A percentile compares a stretch with the other conserved stretches of the same genome.
Conservation (phyloP, 345 rosid genomes). For the Reutealis trisperma region DNA sequence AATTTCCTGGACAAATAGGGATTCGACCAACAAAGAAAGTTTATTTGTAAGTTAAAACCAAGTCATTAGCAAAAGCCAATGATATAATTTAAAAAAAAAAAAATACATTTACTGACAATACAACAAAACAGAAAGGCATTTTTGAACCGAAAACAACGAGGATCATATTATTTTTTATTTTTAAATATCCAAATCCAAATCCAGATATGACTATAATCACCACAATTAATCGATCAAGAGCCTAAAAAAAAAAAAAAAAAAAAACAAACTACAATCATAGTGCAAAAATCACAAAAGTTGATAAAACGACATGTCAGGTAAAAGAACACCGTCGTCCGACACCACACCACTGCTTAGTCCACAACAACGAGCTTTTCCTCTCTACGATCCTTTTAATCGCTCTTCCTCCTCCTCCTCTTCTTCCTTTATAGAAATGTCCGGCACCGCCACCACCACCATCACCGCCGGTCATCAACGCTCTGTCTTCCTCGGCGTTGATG, state of each 20-base stretch:
- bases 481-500: slow-evolving; percentile 87
- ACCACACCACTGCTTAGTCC: slow-evolving; percentile 2
- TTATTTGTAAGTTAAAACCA: too few species aligned
- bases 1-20: too few species aligned
- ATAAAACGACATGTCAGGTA: slow-evolving; percentile 14
- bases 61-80: too few species aligned
- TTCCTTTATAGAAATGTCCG: slow-evolving; percentile 31
- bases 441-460: slow-evolving; percentile 28
- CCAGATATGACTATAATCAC: background rate
- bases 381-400: background rate
- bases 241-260: background rate
- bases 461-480: slow-evolving; percentile 42
- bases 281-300: background rate
- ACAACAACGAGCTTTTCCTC: background rate
- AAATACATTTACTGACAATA: too few species aligned
- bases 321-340: slow-evolving; percentile 8
- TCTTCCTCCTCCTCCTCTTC: background rate
- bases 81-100: too few species aligned
- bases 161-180: too few species aligned
- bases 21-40: too few species aligned
- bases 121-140: too few species aligned
- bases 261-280: too few species aligned
- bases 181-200: too few species aligned
- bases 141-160: too few species aligned
- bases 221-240: background rate